Evolutionary conservation across 2,329 filamentous ascomycete species (phyloP).

Genomic region (Berkeleyomyces basicola): DNA sequence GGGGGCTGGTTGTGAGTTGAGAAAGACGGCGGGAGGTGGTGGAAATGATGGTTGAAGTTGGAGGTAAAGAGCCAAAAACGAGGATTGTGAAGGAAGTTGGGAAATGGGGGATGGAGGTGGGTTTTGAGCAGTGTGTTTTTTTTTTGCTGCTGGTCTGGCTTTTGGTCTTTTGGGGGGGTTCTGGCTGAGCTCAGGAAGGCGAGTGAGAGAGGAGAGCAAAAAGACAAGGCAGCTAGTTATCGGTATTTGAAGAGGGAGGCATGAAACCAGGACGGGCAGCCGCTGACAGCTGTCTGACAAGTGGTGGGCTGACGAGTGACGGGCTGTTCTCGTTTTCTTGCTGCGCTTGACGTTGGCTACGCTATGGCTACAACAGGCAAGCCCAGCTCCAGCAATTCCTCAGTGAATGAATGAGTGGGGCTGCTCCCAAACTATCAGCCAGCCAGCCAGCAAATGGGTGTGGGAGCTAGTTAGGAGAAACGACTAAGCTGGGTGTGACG

Average conservation of each 20-base stretch:
- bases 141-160: background rate
- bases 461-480: too few species aligned
- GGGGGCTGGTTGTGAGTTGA: background rate
- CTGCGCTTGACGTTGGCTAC: background rate
- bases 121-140: background rate
- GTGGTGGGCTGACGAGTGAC: background rate
- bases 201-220: conserved; percentile 8
- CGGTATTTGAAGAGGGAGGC: conserved; percentile 1
- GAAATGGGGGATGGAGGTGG: background rate
- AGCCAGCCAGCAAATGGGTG: too few species aligned
- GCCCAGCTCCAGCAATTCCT: too few species aligned
- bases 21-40: background rate
- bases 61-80: background rate
- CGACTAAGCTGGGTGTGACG: too few species aligned
- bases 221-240: conserved; percentile 3
- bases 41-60: background rate
- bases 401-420: too few species aligned
- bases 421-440: too few species aligned
- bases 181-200: background rate
- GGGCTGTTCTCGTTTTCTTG: background rate
- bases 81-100: background rate
- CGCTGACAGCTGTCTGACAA: background rate
- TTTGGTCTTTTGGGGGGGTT: conserved; percentile 2
- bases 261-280: background rate
- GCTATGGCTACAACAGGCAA: background rate